phyloP scores from a whole-genome alignment of 2,329 filamentous ascomycete genomes.

The Venturiaceae sp. region DNA sequence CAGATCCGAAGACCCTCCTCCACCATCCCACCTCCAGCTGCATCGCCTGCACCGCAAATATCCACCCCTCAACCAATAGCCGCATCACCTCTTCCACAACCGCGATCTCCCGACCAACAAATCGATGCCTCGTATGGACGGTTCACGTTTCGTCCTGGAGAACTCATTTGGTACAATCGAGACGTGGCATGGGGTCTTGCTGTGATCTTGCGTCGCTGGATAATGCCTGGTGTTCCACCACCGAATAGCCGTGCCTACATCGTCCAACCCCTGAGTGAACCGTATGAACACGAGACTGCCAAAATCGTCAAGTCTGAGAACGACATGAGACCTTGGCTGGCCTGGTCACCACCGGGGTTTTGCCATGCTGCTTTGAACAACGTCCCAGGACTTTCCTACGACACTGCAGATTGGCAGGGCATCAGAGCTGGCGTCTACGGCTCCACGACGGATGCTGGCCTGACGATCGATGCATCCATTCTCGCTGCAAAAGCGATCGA shows the following conservation, averaged over 20 bases:
- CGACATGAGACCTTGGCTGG: slow-evolving; percentile 45
- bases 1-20: neutral
- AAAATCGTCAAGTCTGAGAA: slow-evolving; percentile 31
- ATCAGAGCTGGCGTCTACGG: slow-evolving; percentile 34
- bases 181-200: slow-evolving; percentile 44
- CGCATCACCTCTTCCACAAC: slow-evolving; percentile 29
- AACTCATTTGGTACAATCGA: slow-evolving; percentile 47
- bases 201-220: slow-evolving; percentile 31
- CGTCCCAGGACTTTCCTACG: slow-evolving; percentile 27
- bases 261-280: slow-evolving; percentile 40
- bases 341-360: slow-evolving; percentile 46
- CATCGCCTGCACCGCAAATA: neutral
- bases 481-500: slow-evolving; percentile 47
- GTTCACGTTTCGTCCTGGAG: slow-evolving; percentile 44
- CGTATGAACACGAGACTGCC: slow-evolving; percentile 22
- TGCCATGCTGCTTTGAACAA: slow-evolving; percentile 35
- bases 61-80: neutral
- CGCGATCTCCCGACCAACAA: slow-evolving; percentile 36
- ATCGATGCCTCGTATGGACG: slow-evolving; percentile 36
- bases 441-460: slow-evolving; percentile 29
- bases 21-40: neutral
- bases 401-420: slow-evolving; percentile 41
- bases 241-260: slow-evolving; percentile 24
- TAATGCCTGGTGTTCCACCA: slow-evolving; percentile 19
- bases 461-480: slow-evolving; percentile 46